Base-by-base conservation (phyloP, 140 eudicot species). In the Stevia rebaudiana region DNA sequence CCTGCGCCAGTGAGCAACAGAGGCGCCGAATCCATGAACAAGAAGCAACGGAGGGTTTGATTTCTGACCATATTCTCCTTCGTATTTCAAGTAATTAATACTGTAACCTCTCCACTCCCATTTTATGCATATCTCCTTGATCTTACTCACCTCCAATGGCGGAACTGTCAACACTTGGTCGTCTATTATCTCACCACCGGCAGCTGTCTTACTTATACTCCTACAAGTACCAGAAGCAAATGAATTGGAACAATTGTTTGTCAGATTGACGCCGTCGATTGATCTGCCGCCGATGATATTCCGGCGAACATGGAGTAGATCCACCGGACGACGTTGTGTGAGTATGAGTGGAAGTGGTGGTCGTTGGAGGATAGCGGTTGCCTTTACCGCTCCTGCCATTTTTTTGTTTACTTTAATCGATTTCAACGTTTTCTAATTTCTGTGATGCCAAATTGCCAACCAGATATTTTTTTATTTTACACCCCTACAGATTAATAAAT, bases 1-100 rank as follows among this genome's bases (percentile, higher is more conserved):
- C 96, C 96, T 92, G 61, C 98, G 96, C 98, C 96, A 92, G 33
- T 92, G 96, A 58, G 95, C 84, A 68, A 92, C 75, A 0, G 98
- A 92, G 61, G 98, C 98, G 11, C 98, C 98, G 55, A 92, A 92
- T 0, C 98, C 98, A 74, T 92, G 98, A 75, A 92, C 92, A 17
- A 92, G 90, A 49, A 92, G 85, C 62, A 92, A 60, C 15, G 95
- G 83, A 53, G 90, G 79, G 35, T 37, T 61, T 3, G 76, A 39
- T 42, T 64, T 70, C 22, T 62, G 19, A 33, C 62, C 42, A 55
- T 43, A 52, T 13, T n/a, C 33, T 15, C 62, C 78, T 41, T 78
- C 74, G 22, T 79, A 83, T 54, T 79, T 79, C 68, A 92, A 75
- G 82, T 88, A 92, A 77, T 83, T 92, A 8, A 92, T 72, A 15